phyloP scores from a whole-genome alignment of 2,329 filamentous ascomycete species.

The Sporothrix euskadiensis region DNA sequence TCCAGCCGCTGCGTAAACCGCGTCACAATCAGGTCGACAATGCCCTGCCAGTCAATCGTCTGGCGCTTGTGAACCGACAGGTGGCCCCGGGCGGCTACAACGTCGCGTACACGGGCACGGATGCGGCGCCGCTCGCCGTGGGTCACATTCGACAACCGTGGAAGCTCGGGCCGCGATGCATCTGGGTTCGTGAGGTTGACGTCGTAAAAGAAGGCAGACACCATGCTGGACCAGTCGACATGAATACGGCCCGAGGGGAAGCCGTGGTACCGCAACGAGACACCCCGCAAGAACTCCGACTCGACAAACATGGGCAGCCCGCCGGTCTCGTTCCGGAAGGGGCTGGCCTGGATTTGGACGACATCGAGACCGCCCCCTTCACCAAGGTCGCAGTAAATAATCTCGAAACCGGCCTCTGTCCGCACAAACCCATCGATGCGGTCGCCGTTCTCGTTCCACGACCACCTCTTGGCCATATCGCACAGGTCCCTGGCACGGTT shows the following conservation, averaged over 20 bases:
- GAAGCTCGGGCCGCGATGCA: conserved; percentile 34
- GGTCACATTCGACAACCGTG: conserved; percentile 33
- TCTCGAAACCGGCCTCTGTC: conserved; percentile 70
- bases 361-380: conserved; percentile 43
- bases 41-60: conserved; percentile 62
- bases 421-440: conserved; percentile 64
- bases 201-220: conserved; percentile 54
- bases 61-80: conserved; percentile 40
- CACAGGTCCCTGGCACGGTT: conserved; percentile 59
- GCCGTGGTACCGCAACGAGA: conserved; percentile 49
- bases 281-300: conserved; percentile 45
- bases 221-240: conserved; percentile 54
- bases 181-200: conserved; percentile 51
- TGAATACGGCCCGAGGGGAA: conserved; percentile 45
- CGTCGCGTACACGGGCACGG: conserved; percentile 38
- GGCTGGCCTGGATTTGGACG: conserved; percentile 36
- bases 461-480: conserved; percentile 52
- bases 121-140: conserved; percentile 35
- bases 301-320: conserved; percentile 26
- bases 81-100: conserved; percentile 36
- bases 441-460: conserved; percentile 34
- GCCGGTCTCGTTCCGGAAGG: conserved; percentile 32
- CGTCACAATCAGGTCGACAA: conserved; percentile 64
- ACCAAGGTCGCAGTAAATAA: conserved; percentile 66
- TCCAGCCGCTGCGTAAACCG: conserved; percentile 60